A percentile compares a stretch with the other conserved stretches of the same genome.
Evolutionary conservation across 2,329 filamentous ascomycete genomes (phyloP).

Genomic region (Fusarium sp.): DNA sequence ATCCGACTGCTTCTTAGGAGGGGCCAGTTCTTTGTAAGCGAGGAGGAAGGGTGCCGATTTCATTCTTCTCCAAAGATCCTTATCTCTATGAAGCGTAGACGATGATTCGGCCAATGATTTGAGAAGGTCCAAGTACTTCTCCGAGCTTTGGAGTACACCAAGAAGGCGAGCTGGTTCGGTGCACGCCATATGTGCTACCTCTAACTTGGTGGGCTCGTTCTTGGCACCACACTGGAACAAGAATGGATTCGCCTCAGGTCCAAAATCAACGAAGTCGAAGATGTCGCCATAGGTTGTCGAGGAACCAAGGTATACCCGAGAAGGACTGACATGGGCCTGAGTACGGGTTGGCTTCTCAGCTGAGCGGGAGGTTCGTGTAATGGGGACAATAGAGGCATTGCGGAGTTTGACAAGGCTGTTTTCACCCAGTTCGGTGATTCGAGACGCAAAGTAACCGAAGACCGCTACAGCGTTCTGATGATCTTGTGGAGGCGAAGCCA

Average conservation of each 20-base stretch:
- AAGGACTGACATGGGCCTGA: constrained; percentile 68
- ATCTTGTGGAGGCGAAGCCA: constrained; percentile 77
- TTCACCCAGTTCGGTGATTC: constrained; percentile 78
- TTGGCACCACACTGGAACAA: constrained; percentile 90
- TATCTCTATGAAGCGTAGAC: constrained; percentile 78
- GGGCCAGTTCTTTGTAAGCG: constrained; percentile 79
- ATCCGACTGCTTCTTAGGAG: constrained; percentile 59
- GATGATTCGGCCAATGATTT: constrained; percentile 82
- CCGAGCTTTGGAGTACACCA: constrained; percentile 79
- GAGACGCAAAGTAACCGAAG: constrained; percentile 86
- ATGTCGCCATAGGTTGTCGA: constrained; percentile 82
- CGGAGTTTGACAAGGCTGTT: constrained; percentile 70
- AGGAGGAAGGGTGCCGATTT: constrained; percentile 81
- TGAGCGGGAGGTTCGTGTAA: constrained; percentile 55
- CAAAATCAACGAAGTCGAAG: constrained; percentile 97
- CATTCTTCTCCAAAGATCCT: constrained; percentile 80
- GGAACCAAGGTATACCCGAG: constrained; percentile 82
- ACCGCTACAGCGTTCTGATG: constrained; percentile 74
- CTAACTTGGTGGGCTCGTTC: constrained; percentile 85
- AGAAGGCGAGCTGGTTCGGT: constrained; percentile 85
- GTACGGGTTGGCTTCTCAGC: constrained; percentile 56
- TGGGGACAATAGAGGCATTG: constrained; percentile 77
- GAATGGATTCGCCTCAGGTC: constrained; percentile 86
- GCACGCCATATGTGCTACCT: constrained; percentile 87
- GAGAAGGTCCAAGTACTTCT: constrained; percentile 88